Evolutionary conservation across 495 filamentous ascomycete species (phyloP).

Genomic region (Xylaria flabelliformis): DNA sequence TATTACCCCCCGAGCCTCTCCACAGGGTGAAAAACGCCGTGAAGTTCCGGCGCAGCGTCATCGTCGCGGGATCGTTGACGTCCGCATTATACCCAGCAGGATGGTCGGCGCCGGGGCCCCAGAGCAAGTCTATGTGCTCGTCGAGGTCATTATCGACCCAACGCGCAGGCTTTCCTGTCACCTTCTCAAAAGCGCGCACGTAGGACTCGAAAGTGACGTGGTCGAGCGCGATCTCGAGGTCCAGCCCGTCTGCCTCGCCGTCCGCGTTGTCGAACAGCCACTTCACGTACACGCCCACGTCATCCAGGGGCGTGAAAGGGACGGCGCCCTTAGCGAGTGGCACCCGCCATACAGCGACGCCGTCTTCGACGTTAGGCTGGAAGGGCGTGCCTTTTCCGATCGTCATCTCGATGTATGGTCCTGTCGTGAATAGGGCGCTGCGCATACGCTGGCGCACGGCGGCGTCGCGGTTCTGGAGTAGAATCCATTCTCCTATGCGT

Average conservation of each 20-base stretch:
- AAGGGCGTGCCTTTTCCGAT: slow-evolving; percentile 47
- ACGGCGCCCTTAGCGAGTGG: slow-evolving; percentile 55
- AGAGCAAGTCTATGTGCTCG: slow-evolving; percentile 47
- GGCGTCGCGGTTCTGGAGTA: slow-evolving; percentile 46
- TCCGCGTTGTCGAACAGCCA: slow-evolving; percentile 64
- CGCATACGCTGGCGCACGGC: slow-evolving; percentile 45
- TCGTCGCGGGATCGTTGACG: slow-evolving; percentile 47
- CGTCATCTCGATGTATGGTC: slow-evolving; percentile 62
- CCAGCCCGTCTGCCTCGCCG: slow-evolving; percentile 52
- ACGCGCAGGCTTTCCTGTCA: slow-evolving; percentile 58
- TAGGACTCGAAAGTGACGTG: slow-evolving; percentile 55
- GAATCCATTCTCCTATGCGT: slow-evolving; percentile 58
- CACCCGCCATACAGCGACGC: slow-evolving; percentile 51
- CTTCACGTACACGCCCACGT: slow-evolving; percentile 59
- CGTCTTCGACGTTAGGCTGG: slow-evolving; percentile 46
- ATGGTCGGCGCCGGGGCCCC: slow-evolving; percentile 26
- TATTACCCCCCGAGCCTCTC: slow-evolving; percentile 48
- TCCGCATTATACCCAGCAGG: slow-evolving; percentile 51
- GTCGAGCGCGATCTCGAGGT: slow-evolving; percentile 58
- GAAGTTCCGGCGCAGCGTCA: slow-evolving; percentile 60
- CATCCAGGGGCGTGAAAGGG: slow-evolving; percentile 56
- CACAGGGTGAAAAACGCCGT: slow-evolving; percentile 60
- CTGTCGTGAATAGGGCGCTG: slow-evolving; percentile 57
- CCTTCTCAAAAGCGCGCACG: slow-evolving; percentile 55
- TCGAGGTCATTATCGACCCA: slow-evolving; percentile 52